Evolutionary conservation across 2,329 filamentous ascomycete species (phyloP).

Genomic region (Nothophoma quercina): DNA sequence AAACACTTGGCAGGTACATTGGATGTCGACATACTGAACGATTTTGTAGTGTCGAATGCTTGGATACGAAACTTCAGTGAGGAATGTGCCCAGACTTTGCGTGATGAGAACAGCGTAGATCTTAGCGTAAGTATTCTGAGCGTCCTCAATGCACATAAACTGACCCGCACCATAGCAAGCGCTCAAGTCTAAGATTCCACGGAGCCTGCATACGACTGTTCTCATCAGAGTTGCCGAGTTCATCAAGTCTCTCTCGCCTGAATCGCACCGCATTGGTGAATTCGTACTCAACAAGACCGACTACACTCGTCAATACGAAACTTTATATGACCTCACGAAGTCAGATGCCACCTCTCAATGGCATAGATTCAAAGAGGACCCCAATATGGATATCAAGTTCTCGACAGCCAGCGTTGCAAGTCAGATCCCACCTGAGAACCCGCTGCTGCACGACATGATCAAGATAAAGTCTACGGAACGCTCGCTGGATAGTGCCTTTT

Average conservation of each 20-base stretch:
- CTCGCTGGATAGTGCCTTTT: slow-evolving; percentile 35
- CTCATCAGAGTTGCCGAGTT: slow-evolving; percentile 21
- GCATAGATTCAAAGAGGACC: slow-evolving; percentile 28
- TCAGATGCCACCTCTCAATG: slow-evolving; percentile 34
- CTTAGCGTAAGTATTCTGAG: slow-evolving; percentile 25
- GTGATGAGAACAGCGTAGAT: slow-evolving; percentile 29
- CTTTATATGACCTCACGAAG: slow-evolving; percentile 26
- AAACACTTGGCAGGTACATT: slow-evolving; percentile 17
- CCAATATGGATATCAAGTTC: slow-evolving; percentile 35
- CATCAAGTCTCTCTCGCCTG: slow-evolving; percentile 13
- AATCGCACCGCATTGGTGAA: slow-evolving; percentile 21
- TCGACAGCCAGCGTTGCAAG: slow-evolving; percentile 26
- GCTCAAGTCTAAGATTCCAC: slow-evolving; percentile 19
- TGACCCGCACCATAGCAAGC: slow-evolving; percentile 7
- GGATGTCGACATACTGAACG: slow-evolving; percentile 22
- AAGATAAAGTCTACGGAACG: slow-evolving; percentile 31
- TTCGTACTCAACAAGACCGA: slow-evolving; percentile 29
- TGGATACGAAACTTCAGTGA: slow-evolving; percentile 30
- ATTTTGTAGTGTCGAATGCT: slow-evolving; percentile 33
- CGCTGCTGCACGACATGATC: slow-evolving; percentile 23
- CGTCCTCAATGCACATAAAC: background rate
- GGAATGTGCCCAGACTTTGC: slow-evolving; percentile 24
- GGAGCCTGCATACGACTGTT: slow-evolving; percentile 15
- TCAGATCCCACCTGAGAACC: slow-evolving; percentile 11
- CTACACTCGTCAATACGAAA: slow-evolving; percentile 16